Evolutionary conservation across 345 rosid genomes (phyloP).

Genomic region (Citrus hindsii): DNA sequence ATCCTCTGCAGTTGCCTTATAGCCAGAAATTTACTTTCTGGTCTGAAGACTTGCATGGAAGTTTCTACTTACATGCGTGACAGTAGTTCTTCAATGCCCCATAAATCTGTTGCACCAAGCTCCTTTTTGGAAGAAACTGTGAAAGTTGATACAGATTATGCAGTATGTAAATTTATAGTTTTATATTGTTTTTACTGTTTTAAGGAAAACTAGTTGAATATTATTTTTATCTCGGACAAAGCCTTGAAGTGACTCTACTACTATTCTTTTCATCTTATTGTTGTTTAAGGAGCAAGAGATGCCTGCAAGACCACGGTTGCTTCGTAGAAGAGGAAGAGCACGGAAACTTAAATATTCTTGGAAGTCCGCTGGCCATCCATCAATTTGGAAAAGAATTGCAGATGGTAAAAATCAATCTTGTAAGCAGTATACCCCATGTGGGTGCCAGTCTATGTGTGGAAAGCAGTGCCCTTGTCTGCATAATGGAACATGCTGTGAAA

Average conservation of each 20-base stretch:
- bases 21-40: constrained; percentile 92
- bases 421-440: constrained; percentile 89
- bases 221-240: not conserved
- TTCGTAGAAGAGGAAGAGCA: constrained; percentile 66
- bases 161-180: constrained; percentile 34
- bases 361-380: constrained; percentile 78
- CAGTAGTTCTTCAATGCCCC: constrained; percentile 52
- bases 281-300: constrained; percentile 70
- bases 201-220: not conserved
- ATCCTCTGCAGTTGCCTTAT: constrained; percentile 82
- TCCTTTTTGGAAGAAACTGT: constrained; percentile 58
- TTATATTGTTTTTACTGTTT: constrained; percentile 7
- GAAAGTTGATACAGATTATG: constrained; percentile 52
- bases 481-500: constrained; percentile 86
- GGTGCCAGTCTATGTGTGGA: constrained; percentile 81
- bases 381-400: constrained; percentile 62
- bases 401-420: constrained; percentile 55
- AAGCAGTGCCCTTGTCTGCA: constrained; percentile 70
- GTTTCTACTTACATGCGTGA: constrained; percentile 82
- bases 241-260: not conserved
- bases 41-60: constrained; percentile 92
- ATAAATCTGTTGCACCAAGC: constrained; percentile 56
- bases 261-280: not conserved
- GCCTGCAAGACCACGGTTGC: constrained; percentile 45
- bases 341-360: constrained; percentile 91